Evolutionary conservation across 805 yeast genomes (phyloP).

Genomic region (Spathaspora passalidarum): DNA sequence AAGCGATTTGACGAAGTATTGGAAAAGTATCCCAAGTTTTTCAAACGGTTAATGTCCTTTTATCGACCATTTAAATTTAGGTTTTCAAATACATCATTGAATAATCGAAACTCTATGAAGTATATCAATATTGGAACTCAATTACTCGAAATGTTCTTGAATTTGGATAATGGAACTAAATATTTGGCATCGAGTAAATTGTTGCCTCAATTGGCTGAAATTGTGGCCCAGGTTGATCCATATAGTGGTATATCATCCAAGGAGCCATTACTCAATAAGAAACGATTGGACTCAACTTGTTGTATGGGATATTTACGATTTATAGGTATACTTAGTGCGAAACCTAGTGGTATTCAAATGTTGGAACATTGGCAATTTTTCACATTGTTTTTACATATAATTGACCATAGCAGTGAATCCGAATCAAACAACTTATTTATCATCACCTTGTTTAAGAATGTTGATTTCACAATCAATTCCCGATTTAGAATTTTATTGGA

Average conservation of each 20-base stretch:
- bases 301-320: slow-evolving; percentile 76
- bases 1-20: slow-evolving; percentile 73
- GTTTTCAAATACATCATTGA: slow-evolving; percentile 47
- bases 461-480: slow-evolving; percentile 56
- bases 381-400: slow-evolving; percentile 72
- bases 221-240: slow-evolving; percentile 82
- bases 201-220: slow-evolving; percentile 84
- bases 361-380: slow-evolving; percentile 83
- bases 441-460: slow-evolving; percentile 52
- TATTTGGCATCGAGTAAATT: slow-evolving; percentile 71
- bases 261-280: slow-evolving; percentile 70
- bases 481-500: slow-evolving; percentile 67
- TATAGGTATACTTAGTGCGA: slow-evolving; percentile 67
- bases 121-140: slow-evolving; percentile 75
- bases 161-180: slow-evolving; percentile 61
- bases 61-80: slow-evolving; percentile 89
- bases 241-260: slow-evolving; percentile 67
- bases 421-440: slow-evolving; percentile 50
- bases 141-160: slow-evolving; percentile 62
- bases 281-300: slow-evolving; percentile 58
- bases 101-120: slow-evolving; percentile 44
- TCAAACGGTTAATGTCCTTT: slow-evolving; percentile 80
- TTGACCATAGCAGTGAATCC: slow-evolving; percentile 40
- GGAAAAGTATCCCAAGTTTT: slow-evolving; percentile 73
- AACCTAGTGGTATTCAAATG: slow-evolving; percentile 60